Evolutionary conservation across 345 rosid species (phyloP).

Genomic region (Lepidium didymum): DNA sequence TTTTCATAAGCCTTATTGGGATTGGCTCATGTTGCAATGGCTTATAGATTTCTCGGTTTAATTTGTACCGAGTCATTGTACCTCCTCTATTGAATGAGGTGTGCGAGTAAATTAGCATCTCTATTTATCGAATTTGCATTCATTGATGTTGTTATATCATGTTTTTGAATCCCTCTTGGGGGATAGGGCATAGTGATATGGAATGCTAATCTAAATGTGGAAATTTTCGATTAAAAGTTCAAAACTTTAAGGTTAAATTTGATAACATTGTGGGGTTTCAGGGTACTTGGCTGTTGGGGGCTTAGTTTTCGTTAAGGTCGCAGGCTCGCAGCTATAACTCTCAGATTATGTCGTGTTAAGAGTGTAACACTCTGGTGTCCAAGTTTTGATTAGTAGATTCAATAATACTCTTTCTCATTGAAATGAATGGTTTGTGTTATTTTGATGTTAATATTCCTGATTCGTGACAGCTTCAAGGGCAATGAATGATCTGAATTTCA

Average conservation of each 20-base stretch:
- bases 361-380: no score
- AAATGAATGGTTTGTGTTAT: not conserved
- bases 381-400: not conserved
- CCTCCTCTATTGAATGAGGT: not conserved
- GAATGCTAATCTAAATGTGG: not conserved
- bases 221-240: not conserved
- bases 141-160: not conserved
- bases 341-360: not conserved
- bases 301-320: not conserved
- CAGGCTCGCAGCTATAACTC: not conserved
- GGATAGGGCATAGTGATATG: not conserved
- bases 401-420: not conserved
- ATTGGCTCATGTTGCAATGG: not conserved
- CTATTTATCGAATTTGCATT: not conserved
- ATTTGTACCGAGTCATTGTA: not conserved
- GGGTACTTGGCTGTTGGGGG: not conserved
- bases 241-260: not conserved
- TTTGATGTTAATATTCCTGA: not conserved
- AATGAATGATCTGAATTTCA: constrained; percentile 66
- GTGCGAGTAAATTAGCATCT: not conserved
- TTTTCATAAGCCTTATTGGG: not conserved
- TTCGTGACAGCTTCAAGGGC: constrained; percentile 72
- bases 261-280: not conserved
- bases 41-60: not conserved
- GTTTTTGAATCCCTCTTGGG: not conserved